Evolutionary conservation across 345 rosid species (phyloP).

Genomic region (Trapa bicornis): DNA sequence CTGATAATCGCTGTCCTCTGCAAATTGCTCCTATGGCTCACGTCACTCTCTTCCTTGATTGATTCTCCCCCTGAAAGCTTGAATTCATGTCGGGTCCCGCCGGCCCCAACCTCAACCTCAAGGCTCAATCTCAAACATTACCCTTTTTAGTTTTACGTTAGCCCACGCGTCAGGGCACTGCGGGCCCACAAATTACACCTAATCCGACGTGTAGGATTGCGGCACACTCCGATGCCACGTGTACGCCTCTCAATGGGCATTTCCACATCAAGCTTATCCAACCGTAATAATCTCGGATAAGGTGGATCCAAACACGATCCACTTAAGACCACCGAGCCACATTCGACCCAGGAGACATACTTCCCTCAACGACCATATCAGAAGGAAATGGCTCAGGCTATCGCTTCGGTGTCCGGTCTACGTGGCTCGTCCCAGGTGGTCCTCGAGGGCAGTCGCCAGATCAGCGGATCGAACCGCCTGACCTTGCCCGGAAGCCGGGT

Average conservation of each 20-base stretch:
- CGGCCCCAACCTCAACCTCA: too few species aligned
- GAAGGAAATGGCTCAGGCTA: slow-evolving; percentile 40
- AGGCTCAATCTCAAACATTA: too few species aligned
- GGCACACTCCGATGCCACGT: slow-evolving; percentile 1
- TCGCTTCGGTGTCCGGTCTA: slow-evolving; percentile 72
- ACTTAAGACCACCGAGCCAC: slow-evolving; percentile 36
- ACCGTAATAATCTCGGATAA: slow-evolving; percentile 29
- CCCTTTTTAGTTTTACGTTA: not conserved
- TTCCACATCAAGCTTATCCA: slow-evolving; percentile 45
- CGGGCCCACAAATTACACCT: not conserved
- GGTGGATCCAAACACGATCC: slow-evolving; percentile 17
- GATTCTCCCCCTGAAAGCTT: too few species aligned
- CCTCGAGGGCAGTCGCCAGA: slow-evolving; percentile 55
- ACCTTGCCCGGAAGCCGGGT: slow-evolving; percentile 16
- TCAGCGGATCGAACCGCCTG: slow-evolving; percentile 42
- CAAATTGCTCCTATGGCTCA: too few species aligned
- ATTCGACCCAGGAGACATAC: slow-evolving; percentile 13
- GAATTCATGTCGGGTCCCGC: too few species aligned
- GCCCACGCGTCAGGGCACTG: not conserved
- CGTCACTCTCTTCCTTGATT: too few species aligned
- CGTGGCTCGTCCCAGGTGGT: slow-evolving; percentile 57
- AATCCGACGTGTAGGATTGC: too few species aligned
- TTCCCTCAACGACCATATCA: slow-evolving; percentile 10
- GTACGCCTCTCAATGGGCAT: slow-evolving; percentile 20
- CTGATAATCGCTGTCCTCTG: too few species aligned